Evolutionary conservation across 768 basidiomycete species (phyloP).

Genomic region (Suillus tomentosus): DNA sequence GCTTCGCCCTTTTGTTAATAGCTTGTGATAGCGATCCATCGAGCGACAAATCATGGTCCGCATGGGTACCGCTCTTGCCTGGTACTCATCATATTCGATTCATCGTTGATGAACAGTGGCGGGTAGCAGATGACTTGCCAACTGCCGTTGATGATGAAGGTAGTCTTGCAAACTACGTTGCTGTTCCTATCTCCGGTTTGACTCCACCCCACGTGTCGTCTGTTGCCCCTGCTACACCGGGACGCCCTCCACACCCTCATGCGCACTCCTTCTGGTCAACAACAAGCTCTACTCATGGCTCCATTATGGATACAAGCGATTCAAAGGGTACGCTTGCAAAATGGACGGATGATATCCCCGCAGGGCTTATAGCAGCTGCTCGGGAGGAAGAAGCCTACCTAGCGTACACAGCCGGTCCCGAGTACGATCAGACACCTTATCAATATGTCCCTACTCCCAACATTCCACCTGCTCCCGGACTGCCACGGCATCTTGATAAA

Average conservation of each 20-base stretch:
- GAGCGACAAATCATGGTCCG: conserved; percentile 38
- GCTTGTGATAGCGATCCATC: conserved; percentile 28
- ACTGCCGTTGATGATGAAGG: conserved; percentile 94
- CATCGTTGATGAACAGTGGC: conserved; percentile 89
- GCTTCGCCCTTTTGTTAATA: conserved; percentile 20
- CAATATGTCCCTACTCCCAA: conserved; percentile 61
- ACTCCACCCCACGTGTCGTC: conserved; percentile 36
- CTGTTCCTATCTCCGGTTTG: conserved; percentile 39
- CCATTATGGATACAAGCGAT: conserved; percentile 28
- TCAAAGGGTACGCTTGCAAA: conserved; percentile 33
- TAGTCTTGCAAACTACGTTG: conserved; percentile 91
- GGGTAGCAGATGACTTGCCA: conserved; percentile 75
- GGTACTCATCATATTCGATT: conserved; percentile 96
- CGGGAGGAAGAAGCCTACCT: conserved; percentile 82
- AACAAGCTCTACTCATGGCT: conserved; percentile 35
- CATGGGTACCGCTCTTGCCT: conserved; percentile 62
- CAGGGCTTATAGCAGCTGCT: conserved; percentile 76
- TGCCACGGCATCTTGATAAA: conserved; percentile 92
- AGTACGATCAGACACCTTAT: conserved; percentile 41
- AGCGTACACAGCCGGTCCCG: conserved; percentile 33
- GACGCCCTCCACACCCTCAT: conserved; percentile 28
- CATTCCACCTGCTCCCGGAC: conserved; percentile 83
- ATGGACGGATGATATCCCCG: conserved; percentile 84
- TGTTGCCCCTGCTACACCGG: conserved; percentile 38
- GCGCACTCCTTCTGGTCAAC: conserved; percentile 48